A percentile compares a stretch with the other conserved stretches of the same genome.
Conservation (phyloP, 2,329 filamentous ascomycete genomes). For the Paradendryphiella salina region DNA sequence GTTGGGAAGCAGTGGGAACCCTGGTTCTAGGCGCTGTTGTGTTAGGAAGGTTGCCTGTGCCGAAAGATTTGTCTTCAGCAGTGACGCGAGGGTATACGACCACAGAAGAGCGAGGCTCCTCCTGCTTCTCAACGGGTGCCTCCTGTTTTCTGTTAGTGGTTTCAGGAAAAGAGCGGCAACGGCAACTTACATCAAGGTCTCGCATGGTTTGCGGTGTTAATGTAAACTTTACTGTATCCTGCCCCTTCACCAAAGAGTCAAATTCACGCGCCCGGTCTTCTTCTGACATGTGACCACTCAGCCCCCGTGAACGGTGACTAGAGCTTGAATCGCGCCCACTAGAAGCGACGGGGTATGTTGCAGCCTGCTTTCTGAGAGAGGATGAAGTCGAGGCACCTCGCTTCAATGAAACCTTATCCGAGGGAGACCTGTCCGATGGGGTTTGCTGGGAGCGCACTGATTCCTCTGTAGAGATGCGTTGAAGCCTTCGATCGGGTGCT, state of each 20-base stretch:
- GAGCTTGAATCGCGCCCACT: constrained; percentile 40
- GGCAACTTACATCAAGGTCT: constrained; percentile 48
- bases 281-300: constrained; percentile 44
- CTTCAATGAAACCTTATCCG: constrained; percentile 37
- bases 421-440: constrained; percentile 25
- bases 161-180: neutral
- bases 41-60: constrained; percentile 32
- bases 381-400: constrained; percentile 41
- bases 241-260: constrained; percentile 52
- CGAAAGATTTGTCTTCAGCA: constrained; percentile 35
- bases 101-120: constrained; percentile 30
- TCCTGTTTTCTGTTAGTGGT: constrained; percentile 26
- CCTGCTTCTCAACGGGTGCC: constrained; percentile 23
- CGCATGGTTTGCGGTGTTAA: constrained; percentile 54
- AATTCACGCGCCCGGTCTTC: constrained; percentile 51
- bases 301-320: constrained; percentile 35
- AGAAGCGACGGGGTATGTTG: constrained; percentile 40
- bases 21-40: constrained; percentile 30
- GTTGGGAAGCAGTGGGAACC: constrained; percentile 20
- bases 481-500: constrained; percentile 24
- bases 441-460: constrained; percentile 25
- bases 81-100: constrained; percentile 41
- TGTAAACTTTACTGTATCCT: constrained; percentile 56
- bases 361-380: constrained; percentile 34
- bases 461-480: constrained; percentile 30